Percentiles rank a stretch among this genome's conserved stretches.
Conservation (phyloP, 441 rosid genomes). For the Daphne laureola region DNA sequence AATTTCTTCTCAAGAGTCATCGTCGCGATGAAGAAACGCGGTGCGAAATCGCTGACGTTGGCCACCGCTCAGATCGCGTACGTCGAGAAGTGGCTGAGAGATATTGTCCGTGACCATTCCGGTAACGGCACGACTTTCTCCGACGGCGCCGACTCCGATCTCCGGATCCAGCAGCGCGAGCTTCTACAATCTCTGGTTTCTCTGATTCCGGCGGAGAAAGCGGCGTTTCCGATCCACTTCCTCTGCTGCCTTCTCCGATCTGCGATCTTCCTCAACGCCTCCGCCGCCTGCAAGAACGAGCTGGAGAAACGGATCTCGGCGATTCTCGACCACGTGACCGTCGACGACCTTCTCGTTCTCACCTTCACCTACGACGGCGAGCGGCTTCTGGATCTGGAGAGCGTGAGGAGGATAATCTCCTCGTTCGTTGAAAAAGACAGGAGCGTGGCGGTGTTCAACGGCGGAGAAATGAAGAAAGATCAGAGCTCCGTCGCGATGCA, state of each 20-base stretch:
- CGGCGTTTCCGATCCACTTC: slow-evolving; percentile 62
- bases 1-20: slow-evolving; percentile 45
- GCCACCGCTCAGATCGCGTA: slow-evolving; percentile 59
- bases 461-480: slow-evolving; percentile 39
- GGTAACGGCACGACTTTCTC: slow-evolving; percentile 42
- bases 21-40: slow-evolving; percentile 55
- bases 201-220: slow-evolving; percentile 62
- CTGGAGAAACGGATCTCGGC: slow-evolving; percentile 65
- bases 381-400: slow-evolving; percentile 63
- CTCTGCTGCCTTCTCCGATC: slow-evolving; percentile 85
- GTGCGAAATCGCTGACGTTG: slow-evolving; percentile 45
- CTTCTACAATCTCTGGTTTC: slow-evolving; percentile 60
- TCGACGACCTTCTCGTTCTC: slow-evolving; percentile 68
- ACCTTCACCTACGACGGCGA: slow-evolving; percentile 81
- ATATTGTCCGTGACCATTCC: slow-evolving; percentile 74
- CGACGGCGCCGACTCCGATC: slow-evolving; percentile 21
- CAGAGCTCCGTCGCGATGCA: slow-evolving; percentile 37
- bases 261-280: slow-evolving; percentile 53
- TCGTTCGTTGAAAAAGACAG: slow-evolving; percentile 73
- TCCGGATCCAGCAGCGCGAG: slow-evolving; percentile 40
- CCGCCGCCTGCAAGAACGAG: slow-evolving; percentile 49
- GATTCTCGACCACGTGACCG: slow-evolving; percentile 65
- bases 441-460: slow-evolving; percentile 55
- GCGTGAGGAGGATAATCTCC: slow-evolving; percentile 64
- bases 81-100: slow-evolving; percentile 71